These are phyloP conservation scores for Clarireedia homoeocarpa DNA, from an alignment of 2,329 filamentous ascomycete genomes.

Conservation along the genomic window DNA sequence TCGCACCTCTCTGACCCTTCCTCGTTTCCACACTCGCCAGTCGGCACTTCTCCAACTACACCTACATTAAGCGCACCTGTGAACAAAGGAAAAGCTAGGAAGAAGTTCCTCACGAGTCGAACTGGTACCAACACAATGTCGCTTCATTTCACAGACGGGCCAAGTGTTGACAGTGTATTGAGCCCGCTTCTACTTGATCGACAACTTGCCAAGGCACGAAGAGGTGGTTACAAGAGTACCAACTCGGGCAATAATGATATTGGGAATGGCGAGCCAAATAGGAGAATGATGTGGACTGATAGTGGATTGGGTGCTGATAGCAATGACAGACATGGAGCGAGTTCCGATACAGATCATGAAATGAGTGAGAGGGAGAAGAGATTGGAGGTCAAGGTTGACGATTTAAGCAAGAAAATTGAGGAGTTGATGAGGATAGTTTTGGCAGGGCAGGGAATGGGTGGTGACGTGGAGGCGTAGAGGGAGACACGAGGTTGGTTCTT, in stretches of 20 bases:
- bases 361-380: slow-evolving; percentile 4
- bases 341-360: not conserved
- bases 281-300: slow-evolving; percentile 10
- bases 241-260: slow-evolving; percentile 1
- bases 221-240: not conserved
- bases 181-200: slow-evolving; percentile 5
- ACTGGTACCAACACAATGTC: slow-evolving; percentile 13
- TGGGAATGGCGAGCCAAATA: slow-evolving; percentile 14
- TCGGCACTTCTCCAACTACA: slow-evolving; percentile 1
- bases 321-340: not conserved
- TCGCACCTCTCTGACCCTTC: slow-evolving; percentile 17
- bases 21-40: slow-evolving; percentile 12
- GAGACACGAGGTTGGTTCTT: not conserved
- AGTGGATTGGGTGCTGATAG: not conserved
- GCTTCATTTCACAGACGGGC: slow-evolving; percentile 13
- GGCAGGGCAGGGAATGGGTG: slow-evolving; percentile 38
- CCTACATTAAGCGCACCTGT: slow-evolving; percentile 4
- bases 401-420: slow-evolving; percentile 51
- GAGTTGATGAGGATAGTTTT: slow-evolving; percentile 46
- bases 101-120: slow-evolving; percentile 16
- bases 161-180: not conserved
- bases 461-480: slow-evolving; percentile 4
- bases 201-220: not conserved
- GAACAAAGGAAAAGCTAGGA: slow-evolving; percentile 5
- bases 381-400: slow-evolving; percentile 43